Evolutionary conservation across 768 basidiomycete species (phyloP), one percentile per base, ranked within the genome.

Genomic region (Sistotremastrum niveocremeum): DNA sequence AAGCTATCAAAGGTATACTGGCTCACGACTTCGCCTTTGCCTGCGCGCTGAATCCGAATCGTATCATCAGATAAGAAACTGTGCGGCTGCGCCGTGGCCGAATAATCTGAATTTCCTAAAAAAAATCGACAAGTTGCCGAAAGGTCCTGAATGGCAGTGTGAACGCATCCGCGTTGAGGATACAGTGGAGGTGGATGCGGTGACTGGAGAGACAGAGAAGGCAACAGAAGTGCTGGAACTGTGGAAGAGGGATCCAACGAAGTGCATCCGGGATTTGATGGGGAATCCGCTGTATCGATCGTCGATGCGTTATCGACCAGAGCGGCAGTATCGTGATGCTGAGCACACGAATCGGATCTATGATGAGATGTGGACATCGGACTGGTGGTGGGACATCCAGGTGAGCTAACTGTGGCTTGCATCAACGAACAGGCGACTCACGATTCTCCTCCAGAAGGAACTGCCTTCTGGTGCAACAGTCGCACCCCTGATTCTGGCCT

Each of bases 361-460:
- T 43, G 52, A 57, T 20, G 63, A 70, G 49, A 67, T 67, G 62
- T 62, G 60, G 54, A 65, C 62, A 1, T 60, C 48, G 1, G 50
- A 62, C 12, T 68, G 65, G 66, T 66, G 65, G 65, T 52, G 56
- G 52, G 52, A 54, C 12, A 50, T 55, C 29, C 62, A 70, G 62
- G 64, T 68, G 47, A 6, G 36, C 28, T 38, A n/a, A n/a, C n/a
- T n/a, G n/a, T n/a, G n/a, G n/a, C n/a, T n/a, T n/a, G n/a, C n/a
- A n/a, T n/a, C n/a, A n/a, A n/a, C n/a, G n/a, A n/a, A n/a, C n/a
- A n/a, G n/a, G n/a, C n/a, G n/a, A n/a, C n/a, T n/a, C n/a, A n/a
- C n/a, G n/a, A n/a, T n/a, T n/a, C 32, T 42, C 5, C 51, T 52
- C 1, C 51, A 46, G 48, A 42, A 29, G 46, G 49, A 33, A 34